Evolutionary conservation across 768 basidiomycete species (phyloP), one percentile per base, ranked within the genome.

Genomic region (Baorangia bicolor): DNA sequence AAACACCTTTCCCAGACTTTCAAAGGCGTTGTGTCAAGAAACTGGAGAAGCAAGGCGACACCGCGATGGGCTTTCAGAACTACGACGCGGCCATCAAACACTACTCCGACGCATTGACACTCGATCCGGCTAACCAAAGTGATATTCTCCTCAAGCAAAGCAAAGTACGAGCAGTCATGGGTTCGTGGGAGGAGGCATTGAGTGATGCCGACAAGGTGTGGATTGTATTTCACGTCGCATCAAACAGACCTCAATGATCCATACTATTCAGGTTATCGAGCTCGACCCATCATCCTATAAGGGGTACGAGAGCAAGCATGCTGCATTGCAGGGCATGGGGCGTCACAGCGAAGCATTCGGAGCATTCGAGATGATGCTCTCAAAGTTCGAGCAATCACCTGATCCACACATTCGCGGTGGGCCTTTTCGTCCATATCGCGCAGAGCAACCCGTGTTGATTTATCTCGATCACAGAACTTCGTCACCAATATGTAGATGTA

Each of bases 281-380:
- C 30, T 57, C 10, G 49, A 54, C 1, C 37, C 55, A 33, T 51
- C 51, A 20, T 51, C 28, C 4, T 16, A 44, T 16, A n/a, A 8
- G 16, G 61, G 45, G 4, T 62, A 57, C 44, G 28, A 62, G 31
- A 23, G 8, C 21, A 47, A 20, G n/a, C 50, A 62, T 42, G 33
- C 44, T 12, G 31, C 28, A 53, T 11, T n/a, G n/a, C n/a, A n/a
- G n/a, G n/a, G n/a, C n/a, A n/a, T n/a, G n/a, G n/a, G n/a, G n/a
- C n/a, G n/a, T n/a, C n/a, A n/a, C n/a, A n/a, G n/a, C n/a, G n/a
- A n/a, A n/a, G n/a, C n/a, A n/a, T n/a, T n/a, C n/a, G n/a, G n/a
- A n/a, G n/a, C n/a, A n/a, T n/a, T n/a, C n/a, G n/a, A n/a, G n/a
- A n/a, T n/a, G n/a, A n/a, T n/a, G n/a, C n/a, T n/a, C n/a, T n/a